Percentiles rank a stretch among this genome's conserved stretches.
Evolutionary conservation across 441 rosid genomes (phyloP).

Genomic region (Metrosideros polymorpha): DNA sequence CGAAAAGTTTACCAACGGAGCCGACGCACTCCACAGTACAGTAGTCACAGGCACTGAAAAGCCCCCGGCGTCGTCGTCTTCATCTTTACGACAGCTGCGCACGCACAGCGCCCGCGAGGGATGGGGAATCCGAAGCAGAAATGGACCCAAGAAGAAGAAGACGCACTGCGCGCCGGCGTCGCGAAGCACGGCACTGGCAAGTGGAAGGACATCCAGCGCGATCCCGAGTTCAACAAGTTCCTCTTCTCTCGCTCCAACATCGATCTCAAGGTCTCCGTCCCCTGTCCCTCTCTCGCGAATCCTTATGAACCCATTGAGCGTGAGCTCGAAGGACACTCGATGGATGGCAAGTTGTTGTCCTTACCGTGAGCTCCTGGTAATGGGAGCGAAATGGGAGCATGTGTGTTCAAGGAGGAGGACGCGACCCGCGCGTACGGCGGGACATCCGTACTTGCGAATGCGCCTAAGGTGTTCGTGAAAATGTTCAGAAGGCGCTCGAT

Average conservation of each 20-base stretch:
- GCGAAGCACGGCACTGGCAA: constrained; percentile 76
- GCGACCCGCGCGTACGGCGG: not conserved
- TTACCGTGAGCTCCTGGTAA: not conserved
- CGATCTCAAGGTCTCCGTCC: constrained; percentile 63
- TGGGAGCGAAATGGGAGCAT: not conserved
- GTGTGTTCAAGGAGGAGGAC: not conserved
- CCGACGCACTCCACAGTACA: not conserved
- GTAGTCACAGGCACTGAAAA: not conserved
- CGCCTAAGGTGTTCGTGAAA: not conserved
- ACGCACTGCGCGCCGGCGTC: constrained; percentile 73
- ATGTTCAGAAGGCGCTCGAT: not conserved
- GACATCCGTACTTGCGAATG: not conserved
- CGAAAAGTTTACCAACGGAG: not conserved
- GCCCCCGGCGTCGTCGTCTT: not conserved
- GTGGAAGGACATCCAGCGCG: constrained; percentile 87
- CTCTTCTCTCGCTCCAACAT: constrained; percentile 75
- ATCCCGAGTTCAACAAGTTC: constrained; percentile 59
- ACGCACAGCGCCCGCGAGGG: not conserved
- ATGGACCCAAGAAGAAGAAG: constrained; percentile 79
- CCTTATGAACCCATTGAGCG: not conserved
- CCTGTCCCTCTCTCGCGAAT: too few relatives aligned
- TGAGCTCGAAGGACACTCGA: not conserved
- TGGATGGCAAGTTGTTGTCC: not conserved
- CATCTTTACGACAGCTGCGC: not conserved
- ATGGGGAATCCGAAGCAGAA: constrained; percentile 93